Base-by-base conservation (phyloP, 2,329 filamentous ascomycete species). In the Fusarium longipes region DNA sequence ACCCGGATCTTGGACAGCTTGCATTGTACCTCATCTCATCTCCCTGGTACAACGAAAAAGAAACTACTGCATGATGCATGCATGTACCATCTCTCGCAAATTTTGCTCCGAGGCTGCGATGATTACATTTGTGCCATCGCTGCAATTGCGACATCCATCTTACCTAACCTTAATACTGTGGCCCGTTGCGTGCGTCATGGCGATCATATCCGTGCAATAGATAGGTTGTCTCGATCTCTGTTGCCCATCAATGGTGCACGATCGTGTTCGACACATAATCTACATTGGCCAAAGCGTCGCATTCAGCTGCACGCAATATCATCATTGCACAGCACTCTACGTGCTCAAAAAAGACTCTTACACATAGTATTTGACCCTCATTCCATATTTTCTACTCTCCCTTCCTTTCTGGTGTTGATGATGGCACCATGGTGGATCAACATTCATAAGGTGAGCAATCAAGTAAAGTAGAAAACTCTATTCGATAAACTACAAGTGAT, bases 1-100 rank as follows among this genome's bases (percentile, higher is more conserved):
- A 53, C 42, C 63, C 52, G 63, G 48, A 63, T 70, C 38, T 42
- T 57, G 57, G 52, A 54, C 44, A 66, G 50, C n/a, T 42, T 67
- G 51, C 44, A 66, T 70, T 59, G 66, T 61, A 71, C 48, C 61
- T 70, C 64, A 67, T 70, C 67, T 57, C 45, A 64, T 57, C 57
- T 68, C 48, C 53, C 40, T 56, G 30, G 54, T 48, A 38, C 45
- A 32, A 53, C 40, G 25, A 58, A 67, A 47, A 49, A 63, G 24
- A 35, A 48, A 40, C 17, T 25, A 49, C 52, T 45, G 29, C 39
- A 22, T 30, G 18, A 43, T 42, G 24, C n/a, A 40, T 36, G 24
- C 29, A 42, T 36, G 22, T 27, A 29, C 40, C 24, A 43, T 29
- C 24, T 11, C n/a, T 43, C 40, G 25, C 40, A 29, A 29, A 20